Percentiles rank a stretch among this genome's conserved stretches.
Conservation (phyloP, 306 rosid genomes). For the Nissolia schottii region DNA sequence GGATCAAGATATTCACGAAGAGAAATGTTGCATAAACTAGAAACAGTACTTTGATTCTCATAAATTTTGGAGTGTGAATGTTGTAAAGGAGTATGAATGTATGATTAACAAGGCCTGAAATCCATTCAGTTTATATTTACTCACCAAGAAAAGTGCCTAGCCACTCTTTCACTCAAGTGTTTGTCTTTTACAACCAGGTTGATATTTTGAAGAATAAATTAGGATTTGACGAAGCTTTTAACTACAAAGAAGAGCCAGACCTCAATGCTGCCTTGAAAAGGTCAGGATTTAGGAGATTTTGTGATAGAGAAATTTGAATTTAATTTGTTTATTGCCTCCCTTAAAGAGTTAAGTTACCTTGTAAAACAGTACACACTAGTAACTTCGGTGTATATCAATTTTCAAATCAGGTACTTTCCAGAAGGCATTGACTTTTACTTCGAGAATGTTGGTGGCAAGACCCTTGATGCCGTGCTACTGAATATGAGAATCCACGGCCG, state of each 20-base stretch:
- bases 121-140: neutral
- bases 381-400: neutral
- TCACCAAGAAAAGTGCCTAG: neutral
- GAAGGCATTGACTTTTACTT: slow-evolving; percentile 36
- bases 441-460: slow-evolving; percentile 34
- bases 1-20: neutral
- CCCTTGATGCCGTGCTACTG: slow-evolving; percentile 30
- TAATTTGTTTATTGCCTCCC: neutral
- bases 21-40: neutral
- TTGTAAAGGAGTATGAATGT: neutral
- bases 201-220: slow-evolving; percentile 29
- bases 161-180: neutral
- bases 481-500: slow-evolving; percentile 30
- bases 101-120: neutral
- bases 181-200: slow-evolving; percentile 7
- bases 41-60: neutral
- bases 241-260: slow-evolving; percentile 32
- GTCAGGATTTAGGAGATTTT: too few relatives aligned
- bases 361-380: neutral
- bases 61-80: neutral
- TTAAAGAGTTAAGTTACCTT: neutral
- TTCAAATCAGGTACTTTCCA: slow-evolving; percentile 24
- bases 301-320: neutral
- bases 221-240: slow-evolving; percentile 30
- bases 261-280: slow-evolving; percentile 26